phyloP scores from a whole-genome alignment of 1,284 basidiomycete species.

The Stereum hirsutum region DNA sequence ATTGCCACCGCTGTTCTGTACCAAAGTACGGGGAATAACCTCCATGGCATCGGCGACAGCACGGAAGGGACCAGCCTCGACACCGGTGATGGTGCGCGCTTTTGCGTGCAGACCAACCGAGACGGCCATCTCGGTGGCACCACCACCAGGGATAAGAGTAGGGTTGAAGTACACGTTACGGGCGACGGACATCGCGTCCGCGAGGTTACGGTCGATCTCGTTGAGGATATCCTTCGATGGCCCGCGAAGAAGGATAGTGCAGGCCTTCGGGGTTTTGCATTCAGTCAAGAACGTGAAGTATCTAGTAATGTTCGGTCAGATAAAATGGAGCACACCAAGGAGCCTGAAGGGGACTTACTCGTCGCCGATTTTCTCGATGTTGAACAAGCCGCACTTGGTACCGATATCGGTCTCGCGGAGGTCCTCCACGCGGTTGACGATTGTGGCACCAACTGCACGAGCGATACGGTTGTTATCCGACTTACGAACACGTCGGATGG shows the following conservation, averaged over 20 bases:
- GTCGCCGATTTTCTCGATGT: constrained; percentile 96
- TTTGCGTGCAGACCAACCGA: constrained; percentile 83
- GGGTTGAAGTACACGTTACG: constrained; percentile 98
- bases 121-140: constrained; percentile 98
- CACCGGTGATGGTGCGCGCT: constrained; percentile 73
- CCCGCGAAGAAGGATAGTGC: constrained; percentile 96
- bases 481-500: constrained; percentile 92
- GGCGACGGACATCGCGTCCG: constrained; percentile 96
- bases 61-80: constrained; percentile 85
- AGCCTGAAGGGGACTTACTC: constrained; percentile 48
- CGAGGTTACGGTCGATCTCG: constrained; percentile 96
- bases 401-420: constrained; percentile 89
- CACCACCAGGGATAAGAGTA: constrained; percentile 83
- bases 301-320: constrained; percentile 27
- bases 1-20: constrained; percentile 95
- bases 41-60: constrained; percentile 97
- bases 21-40: constrained; percentile 91
- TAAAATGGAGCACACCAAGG: background rate
- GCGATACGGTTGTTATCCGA: constrained; percentile 99
- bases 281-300: constrained; percentile 97
- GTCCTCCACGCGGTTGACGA: constrained; percentile 96
- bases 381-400: constrained; percentile 89
- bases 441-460: constrained; percentile 90
- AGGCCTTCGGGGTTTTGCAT: constrained; percentile 92
- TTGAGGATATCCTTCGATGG: constrained; percentile 98